phyloP scores from a whole-genome alignment of 2,329 filamentous ascomycete species.

The Ophiostoma himal-ulmi region DNA sequence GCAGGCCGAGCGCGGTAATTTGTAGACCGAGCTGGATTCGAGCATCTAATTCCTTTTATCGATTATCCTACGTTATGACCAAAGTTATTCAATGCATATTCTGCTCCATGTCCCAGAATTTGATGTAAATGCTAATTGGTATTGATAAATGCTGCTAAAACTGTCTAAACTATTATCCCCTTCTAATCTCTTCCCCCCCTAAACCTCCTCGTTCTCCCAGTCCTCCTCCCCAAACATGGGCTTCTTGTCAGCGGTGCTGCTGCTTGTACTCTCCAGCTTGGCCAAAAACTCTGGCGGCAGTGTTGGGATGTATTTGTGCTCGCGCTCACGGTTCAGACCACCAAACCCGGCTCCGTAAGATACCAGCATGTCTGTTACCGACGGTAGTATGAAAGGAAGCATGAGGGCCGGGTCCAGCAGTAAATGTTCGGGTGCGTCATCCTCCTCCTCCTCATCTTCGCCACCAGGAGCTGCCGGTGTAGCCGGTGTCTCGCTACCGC shows the following conservation, averaged over 20 bases:
- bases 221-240: slow-evolving; percentile 59
- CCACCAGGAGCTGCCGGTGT: slow-evolving; percentile 43
- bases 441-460: slow-evolving; percentile 52
- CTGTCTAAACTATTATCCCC: neutral
- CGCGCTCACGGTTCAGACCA: slow-evolving; percentile 82
- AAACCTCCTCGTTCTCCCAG: slow-evolving; percentile 62
- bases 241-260: slow-evolving; percentile 37
- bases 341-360: slow-evolving; percentile 93
- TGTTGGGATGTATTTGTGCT: slow-evolving; percentile 91
- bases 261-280: slow-evolving; percentile 64
- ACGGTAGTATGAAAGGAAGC: slow-evolving; percentile 90
- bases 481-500: slow-evolving; percentile 29
- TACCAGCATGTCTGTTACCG: slow-evolving; percentile 94
- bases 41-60: neutral
- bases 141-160: neutral
- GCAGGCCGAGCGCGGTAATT: slow-evolving; percentile 77
- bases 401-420: slow-evolving; percentile 86
- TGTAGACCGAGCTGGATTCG: slow-evolving; percentile 39
- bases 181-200: neutral
- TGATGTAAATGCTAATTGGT: neutral
- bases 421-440: slow-evolving; percentile 66
- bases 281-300: slow-evolving; percentile 89
- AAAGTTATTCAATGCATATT: neutral
- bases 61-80: neutral
- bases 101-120: too few relatives aligned